A percentile compares a stretch with the other conserved stretches of the same genome.
Evolutionary conservation across 2,329 filamentous ascomycete genomes (phyloP).

Genomic region (Emergomyces orientalis): DNA sequence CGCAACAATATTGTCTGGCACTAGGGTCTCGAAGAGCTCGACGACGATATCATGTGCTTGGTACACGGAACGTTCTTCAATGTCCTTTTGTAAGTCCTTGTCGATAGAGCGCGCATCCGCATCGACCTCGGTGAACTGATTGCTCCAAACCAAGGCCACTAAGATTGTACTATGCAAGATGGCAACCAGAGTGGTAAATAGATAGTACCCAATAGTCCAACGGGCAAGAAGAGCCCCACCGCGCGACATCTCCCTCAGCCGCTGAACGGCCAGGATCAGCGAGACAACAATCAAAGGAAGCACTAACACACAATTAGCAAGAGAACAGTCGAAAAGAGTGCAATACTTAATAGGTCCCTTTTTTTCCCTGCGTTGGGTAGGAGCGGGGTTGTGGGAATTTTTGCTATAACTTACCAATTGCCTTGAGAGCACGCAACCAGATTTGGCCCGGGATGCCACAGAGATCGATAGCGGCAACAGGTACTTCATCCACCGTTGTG

Average conservation of each 20-base stretch:
- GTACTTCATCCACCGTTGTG: conserved; percentile 36
- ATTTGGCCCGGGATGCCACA: conserved; percentile 43
- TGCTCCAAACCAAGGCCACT: conserved; percentile 41
- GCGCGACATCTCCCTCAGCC: conserved; percentile 40
- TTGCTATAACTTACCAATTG: conserved; percentile 33
- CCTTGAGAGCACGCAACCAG: conserved; percentile 43
- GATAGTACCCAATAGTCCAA: conserved; percentile 44
- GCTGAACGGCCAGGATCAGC: conserved; percentile 44
- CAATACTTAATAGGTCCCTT: no score
- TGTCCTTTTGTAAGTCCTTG: conserved; percentile 19
- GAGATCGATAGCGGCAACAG: conserved; percentile 34
- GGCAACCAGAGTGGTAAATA: conserved; percentile 43
- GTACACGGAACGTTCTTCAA: conserved; percentile 28
- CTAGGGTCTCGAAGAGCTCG: conserved; percentile 42
- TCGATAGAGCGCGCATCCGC: neutral
- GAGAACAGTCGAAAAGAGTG: neutral
- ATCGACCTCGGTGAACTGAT: conserved; percentile 31
- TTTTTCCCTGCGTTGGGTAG: no score
- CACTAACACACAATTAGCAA: conserved; percentile 27
- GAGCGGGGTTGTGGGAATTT: no score
- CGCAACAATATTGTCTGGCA: conserved; percentile 42
- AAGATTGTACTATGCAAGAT: conserved; percentile 42
- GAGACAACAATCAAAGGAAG: conserved; percentile 45
- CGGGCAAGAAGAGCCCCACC: conserved; percentile 39
- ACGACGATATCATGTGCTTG: conserved; percentile 39